A percentile compares a stretch with the other conserved stretches of the same genome.
These are phyloP conservation scores for Ulmus americana DNA, from an alignment of 331 rosid species.

Conservation along the genomic window DNA sequence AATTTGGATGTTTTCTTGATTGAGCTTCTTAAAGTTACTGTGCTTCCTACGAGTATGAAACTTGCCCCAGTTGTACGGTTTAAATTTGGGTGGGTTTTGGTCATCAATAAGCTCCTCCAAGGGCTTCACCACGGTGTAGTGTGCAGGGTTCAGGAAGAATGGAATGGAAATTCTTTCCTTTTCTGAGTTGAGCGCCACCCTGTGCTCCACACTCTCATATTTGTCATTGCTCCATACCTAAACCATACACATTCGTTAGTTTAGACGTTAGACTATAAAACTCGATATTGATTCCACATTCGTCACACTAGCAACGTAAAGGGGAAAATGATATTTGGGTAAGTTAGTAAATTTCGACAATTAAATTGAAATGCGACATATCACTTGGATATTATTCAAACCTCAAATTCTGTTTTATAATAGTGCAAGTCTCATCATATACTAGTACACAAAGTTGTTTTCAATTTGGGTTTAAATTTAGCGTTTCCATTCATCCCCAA, in stretches of 20 bases:
- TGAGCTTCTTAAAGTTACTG: slow-evolving; percentile 40
- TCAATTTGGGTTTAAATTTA: too few relatives aligned
- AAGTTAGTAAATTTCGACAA: too few relatives aligned
- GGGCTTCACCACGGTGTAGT: slow-evolving; percentile 21
- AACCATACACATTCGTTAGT: not conserved
- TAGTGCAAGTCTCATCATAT: too few relatives aligned
- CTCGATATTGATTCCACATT: too few relatives aligned
- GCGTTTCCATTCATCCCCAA: too few relatives aligned
- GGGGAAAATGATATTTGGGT: too few relatives aligned
- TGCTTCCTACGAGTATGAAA: slow-evolving; percentile 31
- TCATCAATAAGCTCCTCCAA: slow-evolving; percentile 46
- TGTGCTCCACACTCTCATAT: slow-evolving; percentile 61
- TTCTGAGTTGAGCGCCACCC: slow-evolving; percentile 49
- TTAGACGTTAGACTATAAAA: not conserved
- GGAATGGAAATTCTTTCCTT: slow-evolving; percentile 58
- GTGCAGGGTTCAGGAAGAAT: slow-evolving; percentile 45
- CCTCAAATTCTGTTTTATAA: too few relatives aligned
- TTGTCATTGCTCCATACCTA: slow-evolving; percentile 68
- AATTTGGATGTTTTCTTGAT: slow-evolving; percentile 53
- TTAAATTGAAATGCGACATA: too few relatives aligned
- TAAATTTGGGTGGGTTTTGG: slow-evolving; percentile 44
- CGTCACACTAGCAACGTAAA: too few relatives aligned
- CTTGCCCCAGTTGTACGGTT: slow-evolving; percentile 46
- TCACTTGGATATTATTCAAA: too few relatives aligned
- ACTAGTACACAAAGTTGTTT: too few relatives aligned